Evolutionary conservation across 805 yeast genomes (phyloP).

Genomic region (Candida oleophila): DNA sequence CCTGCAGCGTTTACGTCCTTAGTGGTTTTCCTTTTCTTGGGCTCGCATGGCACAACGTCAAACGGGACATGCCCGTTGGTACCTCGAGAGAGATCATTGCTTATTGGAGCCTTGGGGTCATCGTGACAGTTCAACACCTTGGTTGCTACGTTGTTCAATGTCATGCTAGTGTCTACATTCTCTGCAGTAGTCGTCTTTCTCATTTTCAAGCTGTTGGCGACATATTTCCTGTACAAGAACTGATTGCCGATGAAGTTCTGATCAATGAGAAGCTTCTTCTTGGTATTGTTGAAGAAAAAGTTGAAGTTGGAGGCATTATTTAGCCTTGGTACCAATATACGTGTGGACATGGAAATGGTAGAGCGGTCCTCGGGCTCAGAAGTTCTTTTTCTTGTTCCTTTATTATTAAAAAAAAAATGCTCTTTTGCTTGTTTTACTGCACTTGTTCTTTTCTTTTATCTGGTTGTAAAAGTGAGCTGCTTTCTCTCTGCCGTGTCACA

Average conservation of each 20-base stretch:
- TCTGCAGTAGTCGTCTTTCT: constrained; percentile 1
- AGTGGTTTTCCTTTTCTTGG: neutral
- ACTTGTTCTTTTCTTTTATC: too few species aligned
- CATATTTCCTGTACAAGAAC: constrained; percentile 11
- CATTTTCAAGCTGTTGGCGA: constrained; percentile 4
- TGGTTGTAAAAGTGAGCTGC: too few species aligned
- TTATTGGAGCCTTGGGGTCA: neutral
- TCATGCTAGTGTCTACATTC: too few species aligned
- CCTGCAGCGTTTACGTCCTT: constrained; percentile 16
- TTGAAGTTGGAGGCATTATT: constrained; percentile 27
- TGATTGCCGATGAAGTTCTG: constrained; percentile 37
- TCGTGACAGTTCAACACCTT: constrained; percentile 47
- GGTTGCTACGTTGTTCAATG: constrained; percentile 34
- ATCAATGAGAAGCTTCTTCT: constrained; percentile 24
- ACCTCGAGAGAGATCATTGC: constrained; percentile 32
- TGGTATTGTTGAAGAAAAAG: constrained; percentile 38
- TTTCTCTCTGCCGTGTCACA: too few species aligned
- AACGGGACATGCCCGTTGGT: constrained; percentile 51
- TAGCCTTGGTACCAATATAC: constrained; percentile 18
- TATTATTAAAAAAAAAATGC: too few species aligned
- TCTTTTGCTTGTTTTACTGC: too few species aligned
- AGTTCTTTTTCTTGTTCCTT: too few species aligned
- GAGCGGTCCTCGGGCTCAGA: too few species aligned
- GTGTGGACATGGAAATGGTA: neutral
- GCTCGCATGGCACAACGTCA: constrained; percentile 40